phyloP scores from a whole-genome alignment of 2,329 filamentous ascomycete species.

The Apiospora sp. region DNA sequence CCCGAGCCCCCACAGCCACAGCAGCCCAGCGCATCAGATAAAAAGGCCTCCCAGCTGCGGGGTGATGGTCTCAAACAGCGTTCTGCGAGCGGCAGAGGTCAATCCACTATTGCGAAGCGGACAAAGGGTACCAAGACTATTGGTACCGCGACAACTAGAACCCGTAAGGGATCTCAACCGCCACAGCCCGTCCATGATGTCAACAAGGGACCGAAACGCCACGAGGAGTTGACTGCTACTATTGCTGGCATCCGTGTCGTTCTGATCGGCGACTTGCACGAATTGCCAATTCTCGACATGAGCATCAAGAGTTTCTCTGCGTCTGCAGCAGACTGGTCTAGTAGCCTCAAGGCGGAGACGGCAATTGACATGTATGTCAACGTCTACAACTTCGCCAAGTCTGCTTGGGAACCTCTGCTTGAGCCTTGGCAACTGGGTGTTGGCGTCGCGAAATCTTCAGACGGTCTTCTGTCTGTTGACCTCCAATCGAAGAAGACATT shows the following conservation, averaged over 20 bases:
- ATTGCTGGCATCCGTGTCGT: conserved; percentile 91
- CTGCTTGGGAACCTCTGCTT: conserved; percentile 94
- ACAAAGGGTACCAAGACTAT: conserved; percentile 48
- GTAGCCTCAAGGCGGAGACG: conserved; percentile 83
- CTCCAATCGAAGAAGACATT: conserved; percentile 88
- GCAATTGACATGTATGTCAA: conserved; percentile 95
- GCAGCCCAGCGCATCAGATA: conserved; percentile 53
- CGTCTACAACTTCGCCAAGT: conserved; percentile 99
- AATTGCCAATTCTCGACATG: conserved; percentile 92
- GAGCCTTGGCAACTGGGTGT: conserved; percentile 97
- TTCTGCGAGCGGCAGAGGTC: conserved; percentile 60
- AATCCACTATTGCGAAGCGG: conserved; percentile 58
- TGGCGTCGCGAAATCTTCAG: conserved; percentile 80
- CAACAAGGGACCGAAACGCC: conserved; percentile 43
- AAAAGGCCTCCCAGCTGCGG: conserved; percentile 63
- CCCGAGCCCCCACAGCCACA: conserved; percentile 48
- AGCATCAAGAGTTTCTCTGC: conserved; percentile 90
- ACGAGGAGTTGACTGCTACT: conserved; percentile 84
- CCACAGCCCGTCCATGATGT: conserved; percentile 44
- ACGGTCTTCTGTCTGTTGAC: conserved; percentile 81
- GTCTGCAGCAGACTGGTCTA: conserved; percentile 90
- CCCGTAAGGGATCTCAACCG: conserved; percentile 34
- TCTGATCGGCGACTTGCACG: conserved; percentile 93
- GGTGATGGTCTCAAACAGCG: conserved; percentile 60
- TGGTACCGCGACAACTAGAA: conserved; percentile 41